Percentiles rank a stretch among this genome's conserved stretches.
Conservation (phyloP, 2,329 filamentous ascomycete genomes). For the Trichoderma polysporum region DNA sequence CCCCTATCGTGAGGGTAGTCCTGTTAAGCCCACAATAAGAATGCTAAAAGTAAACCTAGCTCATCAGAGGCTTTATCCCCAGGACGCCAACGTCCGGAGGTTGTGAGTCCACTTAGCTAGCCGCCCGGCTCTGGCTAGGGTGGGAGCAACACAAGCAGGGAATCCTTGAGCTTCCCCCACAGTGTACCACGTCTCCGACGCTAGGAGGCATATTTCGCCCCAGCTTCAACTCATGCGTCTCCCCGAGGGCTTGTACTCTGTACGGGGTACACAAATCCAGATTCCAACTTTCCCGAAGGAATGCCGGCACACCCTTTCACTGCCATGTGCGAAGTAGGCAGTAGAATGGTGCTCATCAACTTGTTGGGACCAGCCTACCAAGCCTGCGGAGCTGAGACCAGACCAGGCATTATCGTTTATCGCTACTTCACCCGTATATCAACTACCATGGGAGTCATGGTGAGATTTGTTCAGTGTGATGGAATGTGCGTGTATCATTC, state of each 20-base stretch:
- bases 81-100: slow-evolving; percentile 17
- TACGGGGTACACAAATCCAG: neutral
- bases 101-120: slow-evolving; percentile 8
- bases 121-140: slow-evolving; percentile 10
- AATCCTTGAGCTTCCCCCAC: slow-evolving; percentile 17
- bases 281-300: neutral
- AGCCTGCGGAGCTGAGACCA: neutral
- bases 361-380: neutral
- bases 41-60: neutral
- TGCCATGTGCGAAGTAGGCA: too few relatives aligned
- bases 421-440: neutral
- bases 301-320: neutral
- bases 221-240: slow-evolving; percentile 3
- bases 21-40: neutral
- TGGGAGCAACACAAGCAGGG: neutral
- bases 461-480: neutral
- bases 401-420: neutral
- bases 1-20: neutral
- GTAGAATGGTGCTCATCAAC: neutral
- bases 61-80: neutral
- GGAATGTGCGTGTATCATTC: neutral
- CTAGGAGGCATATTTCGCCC: slow-evolving; percentile 18
- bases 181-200: slow-evolving; percentile 11
- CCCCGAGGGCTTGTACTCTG: neutral
- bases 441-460: neutral